phyloP scores from a whole-genome alignment of 2,329 filamentous ascomycete genomes.

The Orbilia blumenaviensis region DNA sequence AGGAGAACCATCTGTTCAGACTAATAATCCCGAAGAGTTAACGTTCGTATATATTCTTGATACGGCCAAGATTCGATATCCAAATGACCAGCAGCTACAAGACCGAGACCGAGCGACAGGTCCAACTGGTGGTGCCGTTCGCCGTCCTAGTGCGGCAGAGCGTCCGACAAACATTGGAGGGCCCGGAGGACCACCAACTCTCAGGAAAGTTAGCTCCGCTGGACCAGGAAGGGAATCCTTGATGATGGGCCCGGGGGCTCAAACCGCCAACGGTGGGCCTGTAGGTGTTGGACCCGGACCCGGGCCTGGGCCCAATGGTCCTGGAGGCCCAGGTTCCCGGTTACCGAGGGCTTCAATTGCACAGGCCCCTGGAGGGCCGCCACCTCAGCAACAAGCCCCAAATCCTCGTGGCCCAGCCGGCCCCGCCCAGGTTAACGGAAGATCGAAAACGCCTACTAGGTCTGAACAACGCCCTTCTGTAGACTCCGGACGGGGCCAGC shows the following conservation, averaged over 20 bases:
- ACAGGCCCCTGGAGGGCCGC: conserved; percentile 71
- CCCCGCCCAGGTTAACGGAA: conserved; percentile 58
- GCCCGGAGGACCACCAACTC: conserved; percentile 53
- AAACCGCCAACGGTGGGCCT: conserved; percentile 58
- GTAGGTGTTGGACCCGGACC: conserved; percentile 52
- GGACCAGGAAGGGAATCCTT: conserved; percentile 52
- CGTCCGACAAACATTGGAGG: conserved; percentile 59
- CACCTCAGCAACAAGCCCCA: conserved; percentile 72
- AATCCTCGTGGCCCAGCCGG: conserved; percentile 62
- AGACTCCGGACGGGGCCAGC: conserved; percentile 58
- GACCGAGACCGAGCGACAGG: conserved; percentile 44
- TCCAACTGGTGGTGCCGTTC: conserved; percentile 10
- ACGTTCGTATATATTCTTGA: conserved; percentile 91
- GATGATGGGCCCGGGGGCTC: conserved; percentile 45
- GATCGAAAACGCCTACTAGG: conserved; percentile 66
- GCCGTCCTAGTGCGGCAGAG: conserved; percentile 56
- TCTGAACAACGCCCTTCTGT: conserved; percentile 62
- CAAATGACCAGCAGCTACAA: conserved; percentile 72
- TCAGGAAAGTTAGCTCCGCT: conserved; percentile 53
- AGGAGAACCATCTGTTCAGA: conserved; percentile 90
- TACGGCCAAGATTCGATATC: conserved; percentile 95
- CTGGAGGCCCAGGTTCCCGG: conserved; percentile 64
- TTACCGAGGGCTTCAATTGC: conserved; percentile 70
- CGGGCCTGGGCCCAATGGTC: not conserved
- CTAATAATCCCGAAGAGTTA: conserved; percentile 81